Conservation (phyloP, 2,329 filamentous ascomycete species). For the Trichoderma aggressivum region DNA sequence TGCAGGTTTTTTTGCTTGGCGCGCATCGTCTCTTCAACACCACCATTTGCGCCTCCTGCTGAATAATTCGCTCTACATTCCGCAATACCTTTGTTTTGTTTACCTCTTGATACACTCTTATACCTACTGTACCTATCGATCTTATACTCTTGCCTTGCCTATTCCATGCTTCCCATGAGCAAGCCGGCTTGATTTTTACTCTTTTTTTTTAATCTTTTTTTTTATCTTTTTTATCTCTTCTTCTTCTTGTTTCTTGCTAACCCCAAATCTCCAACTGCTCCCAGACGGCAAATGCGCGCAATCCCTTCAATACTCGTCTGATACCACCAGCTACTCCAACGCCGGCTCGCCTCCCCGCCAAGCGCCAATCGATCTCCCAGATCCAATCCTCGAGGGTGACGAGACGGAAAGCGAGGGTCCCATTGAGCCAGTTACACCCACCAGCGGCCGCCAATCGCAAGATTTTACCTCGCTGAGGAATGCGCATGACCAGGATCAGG, state of each 20-base stretch:
- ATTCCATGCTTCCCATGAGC: neutral
- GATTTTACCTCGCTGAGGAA: conserved; percentile 48
- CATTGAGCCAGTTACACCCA: conserved; percentile 60
- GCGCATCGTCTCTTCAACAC: neutral
- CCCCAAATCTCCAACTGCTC: neutral
- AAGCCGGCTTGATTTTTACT: neutral
- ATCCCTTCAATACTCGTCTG: neutral
- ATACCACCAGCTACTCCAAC: conserved; percentile 23
- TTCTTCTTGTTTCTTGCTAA: neutral
- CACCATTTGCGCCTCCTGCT: neutral
- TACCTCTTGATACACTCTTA: neutral
- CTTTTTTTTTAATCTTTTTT: neutral
- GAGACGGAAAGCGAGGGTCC: conserved; percentile 59
- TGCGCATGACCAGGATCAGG: conserved; percentile 26
- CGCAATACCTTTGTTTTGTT: neutral
- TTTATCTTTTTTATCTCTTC: neutral
- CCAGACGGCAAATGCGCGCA: conserved; percentile 8
- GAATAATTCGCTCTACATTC: neutral
- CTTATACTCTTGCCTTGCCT: neutral
- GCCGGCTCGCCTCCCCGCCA: conserved; percentile 47
- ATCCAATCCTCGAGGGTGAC: conserved; percentile 55
- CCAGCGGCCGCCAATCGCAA: conserved; percentile 54
- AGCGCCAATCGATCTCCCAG: conserved; percentile 48
- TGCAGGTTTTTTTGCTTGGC: conserved; percentile 16
- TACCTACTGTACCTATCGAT: neutral